Evolutionary conservation across 2,329 filamentous ascomycete genomes (phyloP), one percentile per base, ranked within the genome.

Genomic region (Aspergillus intermedius): DNA sequence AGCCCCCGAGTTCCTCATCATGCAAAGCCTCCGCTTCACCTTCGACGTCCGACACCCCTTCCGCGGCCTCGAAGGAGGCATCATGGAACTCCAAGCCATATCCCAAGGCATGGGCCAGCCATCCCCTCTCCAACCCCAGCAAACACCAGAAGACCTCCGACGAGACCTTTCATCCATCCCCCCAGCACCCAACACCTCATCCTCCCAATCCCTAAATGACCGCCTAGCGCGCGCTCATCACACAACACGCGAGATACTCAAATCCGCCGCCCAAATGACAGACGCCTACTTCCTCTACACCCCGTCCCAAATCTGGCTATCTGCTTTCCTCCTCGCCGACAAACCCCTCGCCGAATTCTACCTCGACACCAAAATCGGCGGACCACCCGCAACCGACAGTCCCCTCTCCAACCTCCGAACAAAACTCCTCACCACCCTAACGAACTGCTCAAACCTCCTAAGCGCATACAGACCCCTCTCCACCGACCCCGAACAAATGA

Each of bases 211-310:
- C 0, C 60, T 69, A 45, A 58, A 64, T 22, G 66, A 75, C 49
- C 74, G 81, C 17, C 74, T 83, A 45, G 72, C 73, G 23, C 75
- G 76, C 9, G 88, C 88, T 0, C 90, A 95, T 63, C 75, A 76
- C n/a, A 79, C 78, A 46, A 87, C 91, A 0, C 80, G 87, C 39
- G 81, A 84, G 17, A 77, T 88, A 42, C 79, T 94, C 47, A 88
- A 88, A 63, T 86, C 83, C 47, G 87, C 88, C 49, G 87, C 90
- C 0, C 74, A 95, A 45, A 78, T 96, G 52, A 95, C 91, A 22
- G 93, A 98, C 61, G 90, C 82, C n/a, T 97, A 97, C 72, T 96
- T 97, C 71, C 86, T 95, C 68, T 97, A 88, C 71, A 91, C 91
- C 0, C 93, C 93, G 0, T 87, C 88, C 21, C 93, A 98, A 67